Base-by-base conservation (phyloP, 2,329 filamentous ascomycete genomes). In the Neonectria sp. region DNA sequence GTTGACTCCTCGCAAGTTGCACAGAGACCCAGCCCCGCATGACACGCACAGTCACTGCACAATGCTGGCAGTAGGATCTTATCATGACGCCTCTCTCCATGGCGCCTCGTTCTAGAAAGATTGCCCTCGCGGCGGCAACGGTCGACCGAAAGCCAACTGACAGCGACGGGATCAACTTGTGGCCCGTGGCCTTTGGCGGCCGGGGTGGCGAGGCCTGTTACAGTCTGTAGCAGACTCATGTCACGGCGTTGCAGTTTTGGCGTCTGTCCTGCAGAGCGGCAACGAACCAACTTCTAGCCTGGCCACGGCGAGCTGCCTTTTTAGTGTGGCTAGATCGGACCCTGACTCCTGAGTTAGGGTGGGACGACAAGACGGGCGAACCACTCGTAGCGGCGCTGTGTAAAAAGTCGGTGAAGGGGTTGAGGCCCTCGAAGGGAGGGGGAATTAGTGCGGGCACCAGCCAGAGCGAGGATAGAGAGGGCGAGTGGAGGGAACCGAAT, bases 401-500 rank as follows among this genome's bases (percentile, higher is more conserved):
- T 66, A 77, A 78, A 53, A 78, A 78, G 76, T 78, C 76, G 76
- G 76, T 78, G 76, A 78, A 75, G 74, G 67, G 66, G 61, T 67
- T 68, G 68, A 68, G 68, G 56, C 67, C 60, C 58, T 65, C 65
- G 57, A 21, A 65, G 61, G 64, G 68, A 70, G 72, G 72, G 69
- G 73, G 31, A 65, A 68, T 31, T 61, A 48, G 55, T 70, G 71
- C 64, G 69, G 73, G 68, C 70, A 71, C 65, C 68, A 71, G 66
- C 67, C 66, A 76, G 68, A 71, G 65, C 57, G 27, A 58, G 55
- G 62, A 45, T 15, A 65, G 51, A 63, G 46, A 59, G 46, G 45
- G 55, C 37, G 63, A 60, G 67, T 70, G 70, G 73, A 71, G 70
- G 72, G 68, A 68, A 59, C 65, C 52, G 37, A 65, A 56, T 46